phyloP scores from a whole-genome alignment of 2,329 filamentous ascomycete species.

The Verticillium dahliae region DNA sequence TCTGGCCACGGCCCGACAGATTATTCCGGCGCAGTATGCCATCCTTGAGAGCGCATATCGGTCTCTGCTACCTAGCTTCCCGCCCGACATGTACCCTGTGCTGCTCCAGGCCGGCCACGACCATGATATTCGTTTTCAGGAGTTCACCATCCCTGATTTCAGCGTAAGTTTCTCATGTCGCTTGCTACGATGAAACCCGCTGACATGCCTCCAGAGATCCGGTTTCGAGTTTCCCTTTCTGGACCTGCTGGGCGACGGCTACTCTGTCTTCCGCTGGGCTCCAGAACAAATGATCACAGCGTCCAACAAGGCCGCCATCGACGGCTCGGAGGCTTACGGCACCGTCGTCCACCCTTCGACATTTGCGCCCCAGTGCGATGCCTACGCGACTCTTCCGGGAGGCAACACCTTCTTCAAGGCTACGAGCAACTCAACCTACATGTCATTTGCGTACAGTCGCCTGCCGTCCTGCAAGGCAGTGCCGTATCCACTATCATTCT shows the following conservation, averaged over 20 bases:
- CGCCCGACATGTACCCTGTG: conserved; percentile 45
- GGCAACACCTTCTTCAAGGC: conserved; percentile 12
- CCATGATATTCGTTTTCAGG: conserved; percentile 40
- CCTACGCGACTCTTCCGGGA: conserved; percentile 27
- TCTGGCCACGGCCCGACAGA: conserved; percentile 32
- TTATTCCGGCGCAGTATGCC: conserved; percentile 40
- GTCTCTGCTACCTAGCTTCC: conserved; percentile 39
- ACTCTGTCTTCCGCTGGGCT: conserved; percentile 44
- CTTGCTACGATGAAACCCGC: neutral
- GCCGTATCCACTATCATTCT: conserved; percentile 33
- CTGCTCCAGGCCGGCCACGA: conserved; percentile 42
- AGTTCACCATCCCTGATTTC: conserved; percentile 36
- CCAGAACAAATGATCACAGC: conserved; percentile 39
- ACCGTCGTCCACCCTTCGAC: conserved; percentile 29
- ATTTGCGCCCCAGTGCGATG: conserved; percentile 42
- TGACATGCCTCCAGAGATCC: conserved; percentile 28
- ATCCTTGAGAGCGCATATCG: conserved; percentile 45
- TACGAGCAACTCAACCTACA: conserved; percentile 5
- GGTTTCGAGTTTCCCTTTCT: conserved; percentile 50
- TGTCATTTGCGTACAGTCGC: conserved; percentile 13
- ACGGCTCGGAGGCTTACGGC: conserved; percentile 39
- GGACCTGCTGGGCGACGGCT: conserved; percentile 42
- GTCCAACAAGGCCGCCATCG: conserved; percentile 31
- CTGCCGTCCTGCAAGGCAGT: conserved; percentile 1
- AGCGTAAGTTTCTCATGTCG: conserved; percentile 26